These are phyloP conservation scores for Aspergillus kassunensis DNA, from an alignment of 495 filamentous ascomycete genomes.

Conservation along the genomic window DNA sequence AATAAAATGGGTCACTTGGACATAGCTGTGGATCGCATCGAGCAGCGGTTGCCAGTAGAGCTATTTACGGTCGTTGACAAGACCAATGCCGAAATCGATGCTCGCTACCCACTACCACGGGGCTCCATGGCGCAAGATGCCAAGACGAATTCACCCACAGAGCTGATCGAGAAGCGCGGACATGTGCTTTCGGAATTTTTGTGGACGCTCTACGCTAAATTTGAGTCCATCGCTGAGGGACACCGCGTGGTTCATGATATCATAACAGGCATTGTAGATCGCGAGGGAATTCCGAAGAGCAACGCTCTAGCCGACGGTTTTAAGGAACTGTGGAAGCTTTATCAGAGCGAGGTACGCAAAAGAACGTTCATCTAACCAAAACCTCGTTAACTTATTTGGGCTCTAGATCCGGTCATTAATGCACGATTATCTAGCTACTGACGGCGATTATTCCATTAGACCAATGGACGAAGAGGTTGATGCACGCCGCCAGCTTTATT, in stretches of 20 bases:
- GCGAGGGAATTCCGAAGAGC: constrained; percentile 59
- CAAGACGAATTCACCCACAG: constrained; percentile 54
- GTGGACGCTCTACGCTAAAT: constrained; percentile 90
- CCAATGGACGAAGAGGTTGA: constrained; percentile 43
- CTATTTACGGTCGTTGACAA: constrained; percentile 91
- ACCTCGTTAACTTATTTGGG: constrained; percentile 39
- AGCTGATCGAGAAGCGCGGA: constrained; percentile 66
- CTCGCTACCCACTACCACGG: constrained; percentile 71
- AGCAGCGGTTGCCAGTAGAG: constrained; percentile 90
- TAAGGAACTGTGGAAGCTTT: constrained; percentile 90
- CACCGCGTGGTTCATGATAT: constrained; percentile 93
- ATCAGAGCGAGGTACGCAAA: constrained; percentile 63
- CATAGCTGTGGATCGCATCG: constrained; percentile 79
- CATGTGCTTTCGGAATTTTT: constrained; percentile 85
- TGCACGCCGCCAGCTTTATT: constrained; percentile 54
- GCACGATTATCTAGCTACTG: constrained; percentile 96
- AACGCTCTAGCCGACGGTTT: constrained; percentile 70
- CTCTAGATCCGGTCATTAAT: constrained; percentile 76
- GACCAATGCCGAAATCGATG: constrained; percentile 88
- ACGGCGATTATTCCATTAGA: constrained; percentile 61
- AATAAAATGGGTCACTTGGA: constrained; percentile 85
- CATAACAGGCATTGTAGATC: constrained; percentile 71
- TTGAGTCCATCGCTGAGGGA: constrained; percentile 93
- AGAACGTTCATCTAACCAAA: too few relatives aligned
- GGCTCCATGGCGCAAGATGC: constrained; percentile 48